phyloP scores from a whole-genome alignment of 306 rosid species.

The Purshia tridentata region DNA sequence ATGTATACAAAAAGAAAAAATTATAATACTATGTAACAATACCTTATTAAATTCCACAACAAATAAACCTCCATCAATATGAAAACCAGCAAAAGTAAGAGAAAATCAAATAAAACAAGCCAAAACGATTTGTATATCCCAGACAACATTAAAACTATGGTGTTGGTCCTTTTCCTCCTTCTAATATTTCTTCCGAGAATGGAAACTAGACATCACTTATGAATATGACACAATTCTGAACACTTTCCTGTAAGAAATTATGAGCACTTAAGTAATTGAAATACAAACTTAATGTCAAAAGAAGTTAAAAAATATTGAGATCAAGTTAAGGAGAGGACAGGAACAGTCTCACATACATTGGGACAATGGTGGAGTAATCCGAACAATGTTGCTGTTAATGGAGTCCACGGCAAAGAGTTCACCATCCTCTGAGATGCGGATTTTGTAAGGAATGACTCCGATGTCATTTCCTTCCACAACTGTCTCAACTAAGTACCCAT shows the following conservation, averaged over 20 bases:
- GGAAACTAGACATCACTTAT: neutral
- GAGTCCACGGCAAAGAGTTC: conserved; percentile 89
- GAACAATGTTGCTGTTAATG: conserved; percentile 77
- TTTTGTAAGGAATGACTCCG: conserved; percentile 79
- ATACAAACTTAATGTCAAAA: neutral
- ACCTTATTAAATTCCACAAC: neutral
- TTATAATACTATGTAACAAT: neutral
- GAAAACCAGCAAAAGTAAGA: neutral
- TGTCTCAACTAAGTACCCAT: conserved; percentile 95
- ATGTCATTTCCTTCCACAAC: conserved; percentile 83
- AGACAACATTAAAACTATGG: neutral
- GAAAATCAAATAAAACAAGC: neutral
- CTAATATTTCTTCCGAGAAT: neutral
- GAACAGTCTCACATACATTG: conserved; percentile 59
- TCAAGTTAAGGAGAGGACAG: neutral
- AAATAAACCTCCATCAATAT: neutral
- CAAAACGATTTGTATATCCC: neutral
- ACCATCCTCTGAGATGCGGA: conserved; percentile 78
- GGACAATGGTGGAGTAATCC: conserved; percentile 83
- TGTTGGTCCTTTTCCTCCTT: neutral
- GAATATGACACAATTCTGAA: neutral
- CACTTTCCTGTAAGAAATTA: conserved; percentile 1
- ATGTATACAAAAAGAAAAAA: neutral
- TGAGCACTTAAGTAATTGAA: neutral
- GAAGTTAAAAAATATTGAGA: neutral